phyloP scores from a whole-genome alignment of 176 grass and related monocot species.

The Zea luxurians region DNA sequence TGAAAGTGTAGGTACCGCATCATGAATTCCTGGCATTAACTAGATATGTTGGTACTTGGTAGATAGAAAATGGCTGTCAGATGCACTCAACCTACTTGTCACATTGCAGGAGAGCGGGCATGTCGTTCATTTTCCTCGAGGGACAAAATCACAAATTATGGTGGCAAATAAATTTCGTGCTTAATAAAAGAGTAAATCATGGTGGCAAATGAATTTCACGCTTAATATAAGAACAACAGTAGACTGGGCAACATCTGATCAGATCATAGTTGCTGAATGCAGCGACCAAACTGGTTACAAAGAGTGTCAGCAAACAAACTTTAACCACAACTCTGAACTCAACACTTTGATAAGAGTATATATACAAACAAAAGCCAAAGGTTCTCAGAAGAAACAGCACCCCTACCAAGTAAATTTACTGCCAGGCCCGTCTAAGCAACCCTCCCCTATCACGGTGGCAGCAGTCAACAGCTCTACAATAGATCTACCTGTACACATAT shows the following conservation, averaged over 20 bases:
- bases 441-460: background rate
- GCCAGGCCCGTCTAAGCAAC: background rate
- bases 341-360: background rate
- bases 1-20: too few species aligned
- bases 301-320: background rate
- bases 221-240: background rate
- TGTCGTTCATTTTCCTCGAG: too few species aligned
- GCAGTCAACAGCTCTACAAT: slow-evolving; percentile 19
- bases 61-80: too few species aligned
- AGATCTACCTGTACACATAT: slow-evolving; percentile 13
- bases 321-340: background rate
- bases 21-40: too few species aligned
- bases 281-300: background rate
- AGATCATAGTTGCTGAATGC: background rate
- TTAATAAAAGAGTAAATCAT: background rate
- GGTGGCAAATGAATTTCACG: background rate
- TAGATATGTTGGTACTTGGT: too few species aligned
- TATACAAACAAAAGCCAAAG: background rate
- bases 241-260: background rate
- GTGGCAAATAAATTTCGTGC: background rate
- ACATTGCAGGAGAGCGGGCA: too few species aligned
- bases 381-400: background rate
- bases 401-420: slow-evolving; percentile 29
- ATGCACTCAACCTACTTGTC: too few species aligned
- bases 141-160: background rate